Conservation (phyloP, 2,329 filamentous ascomycete genomes). For the Penicillium hesseltinei region DNA sequence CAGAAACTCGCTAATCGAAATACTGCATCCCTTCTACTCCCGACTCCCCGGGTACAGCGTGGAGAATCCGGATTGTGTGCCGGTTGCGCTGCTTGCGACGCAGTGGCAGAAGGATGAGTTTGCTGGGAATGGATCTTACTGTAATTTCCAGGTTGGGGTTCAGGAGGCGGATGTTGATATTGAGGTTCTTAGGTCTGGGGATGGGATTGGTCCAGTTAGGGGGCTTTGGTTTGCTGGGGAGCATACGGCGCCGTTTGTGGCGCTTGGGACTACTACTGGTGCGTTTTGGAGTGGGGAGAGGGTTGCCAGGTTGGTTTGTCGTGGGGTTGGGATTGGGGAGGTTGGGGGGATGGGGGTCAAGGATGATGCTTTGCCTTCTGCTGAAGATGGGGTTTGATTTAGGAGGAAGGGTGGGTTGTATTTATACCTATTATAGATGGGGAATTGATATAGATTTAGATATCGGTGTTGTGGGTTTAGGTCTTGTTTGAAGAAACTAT, state of each 20-base stretch:
- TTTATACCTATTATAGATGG: not conserved
- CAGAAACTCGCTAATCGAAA: conserved; percentile 57
- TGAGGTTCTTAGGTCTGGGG: conserved; percentile 54
- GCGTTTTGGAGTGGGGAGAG: conserved; percentile 89
- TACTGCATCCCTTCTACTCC: conserved; percentile 77
- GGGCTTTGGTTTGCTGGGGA: conserved; percentile 86
- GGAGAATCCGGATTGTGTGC: conserved; percentile 57
- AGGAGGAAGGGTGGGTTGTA: not conserved
- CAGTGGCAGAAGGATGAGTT: conserved; percentile 76
- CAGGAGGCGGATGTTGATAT: conserved; percentile 70
- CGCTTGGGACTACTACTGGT: conserved; percentile 81
- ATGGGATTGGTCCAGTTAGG: conserved; percentile 51
- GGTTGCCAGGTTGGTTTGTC: conserved; percentile 59
- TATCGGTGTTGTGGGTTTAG: not conserved
- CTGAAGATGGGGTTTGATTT: not conserved
- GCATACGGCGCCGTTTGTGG: conserved; percentile 87
- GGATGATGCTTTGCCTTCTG: conserved; percentile 38
- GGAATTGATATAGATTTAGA: not conserved
- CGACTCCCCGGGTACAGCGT: conserved; percentile 66
- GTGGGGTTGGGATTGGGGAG: conserved; percentile 25
- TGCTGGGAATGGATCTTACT: conserved; percentile 78
- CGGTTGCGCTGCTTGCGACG: conserved; percentile 65
- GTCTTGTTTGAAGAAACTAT: not conserved
- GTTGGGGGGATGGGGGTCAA: conserved; percentile 20
- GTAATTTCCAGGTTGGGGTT: conserved; percentile 78